Evolutionary conservation across 208 protist species (phyloP).

Genomic region (Trichomonas vaginalis): DNA sequence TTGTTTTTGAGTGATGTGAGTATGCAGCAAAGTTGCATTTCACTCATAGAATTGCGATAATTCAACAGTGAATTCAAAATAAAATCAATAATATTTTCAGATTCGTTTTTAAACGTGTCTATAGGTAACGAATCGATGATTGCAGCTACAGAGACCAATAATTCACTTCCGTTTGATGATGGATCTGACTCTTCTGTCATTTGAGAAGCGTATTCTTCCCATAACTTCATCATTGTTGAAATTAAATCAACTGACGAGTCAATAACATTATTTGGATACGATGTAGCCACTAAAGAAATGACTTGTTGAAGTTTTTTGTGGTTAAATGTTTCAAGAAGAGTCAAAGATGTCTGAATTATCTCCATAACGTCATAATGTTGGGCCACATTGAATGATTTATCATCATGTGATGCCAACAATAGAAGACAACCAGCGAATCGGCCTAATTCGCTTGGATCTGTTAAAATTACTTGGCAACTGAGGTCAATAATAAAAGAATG

Average conservation of each 20-base stretch:
- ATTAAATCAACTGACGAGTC: neutral
- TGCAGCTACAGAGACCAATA: neutral
- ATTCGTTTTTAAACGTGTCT: neutral
- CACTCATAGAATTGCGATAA: neutral
- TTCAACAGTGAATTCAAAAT: neutral
- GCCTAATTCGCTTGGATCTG: neutral
- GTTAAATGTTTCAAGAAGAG: neutral
- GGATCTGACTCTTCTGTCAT: neutral
- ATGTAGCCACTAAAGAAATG: neutral
- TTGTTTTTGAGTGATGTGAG: neutral
- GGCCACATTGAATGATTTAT: neutral
- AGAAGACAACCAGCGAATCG: neutral
- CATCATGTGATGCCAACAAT: neutral
- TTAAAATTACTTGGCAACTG: neutral
- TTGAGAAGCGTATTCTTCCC: neutral
- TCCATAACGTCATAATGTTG: neutral
- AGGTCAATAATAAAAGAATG: neutral
- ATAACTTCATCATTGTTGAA: neutral
- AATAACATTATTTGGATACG: neutral
- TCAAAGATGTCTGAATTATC: neutral
- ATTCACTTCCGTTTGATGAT: neutral
- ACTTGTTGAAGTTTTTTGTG: neutral
- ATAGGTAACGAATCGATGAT: neutral
- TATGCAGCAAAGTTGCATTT: neutral
- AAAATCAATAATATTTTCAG: neutral